phyloP scores from a whole-genome alignment of 2,329 filamentous ascomycete species.

The Cyphellophora attinorum region DNA sequence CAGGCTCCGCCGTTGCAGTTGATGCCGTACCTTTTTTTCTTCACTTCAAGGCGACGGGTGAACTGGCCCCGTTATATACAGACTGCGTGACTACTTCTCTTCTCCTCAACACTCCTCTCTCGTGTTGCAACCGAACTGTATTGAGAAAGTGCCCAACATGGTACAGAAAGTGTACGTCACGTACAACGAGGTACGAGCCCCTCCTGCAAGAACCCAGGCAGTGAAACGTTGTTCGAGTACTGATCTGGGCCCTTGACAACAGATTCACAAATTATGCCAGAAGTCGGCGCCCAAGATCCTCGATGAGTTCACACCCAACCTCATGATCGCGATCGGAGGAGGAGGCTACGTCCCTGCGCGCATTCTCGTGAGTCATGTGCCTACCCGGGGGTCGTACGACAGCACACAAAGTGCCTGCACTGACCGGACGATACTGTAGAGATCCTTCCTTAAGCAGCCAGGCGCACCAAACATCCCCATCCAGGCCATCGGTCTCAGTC shows the following conservation, averaged over 20 bases:
- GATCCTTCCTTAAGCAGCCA: slow-evolving; percentile 85
- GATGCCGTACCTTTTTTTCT: too few species aligned
- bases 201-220: too few species aligned
- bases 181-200: slow-evolving; percentile 69
- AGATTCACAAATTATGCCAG: slow-evolving; percentile 98
- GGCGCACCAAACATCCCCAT: slow-evolving; percentile 92
- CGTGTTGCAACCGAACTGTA: too few species aligned
- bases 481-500: slow-evolving; percentile 93
- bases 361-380: slow-evolving; percentile 59
- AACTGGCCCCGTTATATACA: too few species aligned
- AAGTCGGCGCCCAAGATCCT: slow-evolving; percentile 73
- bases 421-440: slow-evolving; percentile 21
- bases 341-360: slow-evolving; percentile 95
- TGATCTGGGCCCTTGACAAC: slow-evolving; percentile 8
- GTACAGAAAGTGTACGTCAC: slow-evolving; percentile 80
- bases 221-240: background rate
- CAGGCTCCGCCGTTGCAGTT: too few species aligned
- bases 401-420: background rate
- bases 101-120: too few species aligned
- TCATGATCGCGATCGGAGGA: slow-evolving; percentile 97
- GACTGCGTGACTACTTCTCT: too few species aligned
- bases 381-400: too few species aligned
- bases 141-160: too few species aligned
- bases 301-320: slow-evolving; percentile 76
- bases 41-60: too few species aligned